phyloP scores from a whole-genome alignment of 1,139 yeast species.

The Yamadazyma conglobata region DNA sequence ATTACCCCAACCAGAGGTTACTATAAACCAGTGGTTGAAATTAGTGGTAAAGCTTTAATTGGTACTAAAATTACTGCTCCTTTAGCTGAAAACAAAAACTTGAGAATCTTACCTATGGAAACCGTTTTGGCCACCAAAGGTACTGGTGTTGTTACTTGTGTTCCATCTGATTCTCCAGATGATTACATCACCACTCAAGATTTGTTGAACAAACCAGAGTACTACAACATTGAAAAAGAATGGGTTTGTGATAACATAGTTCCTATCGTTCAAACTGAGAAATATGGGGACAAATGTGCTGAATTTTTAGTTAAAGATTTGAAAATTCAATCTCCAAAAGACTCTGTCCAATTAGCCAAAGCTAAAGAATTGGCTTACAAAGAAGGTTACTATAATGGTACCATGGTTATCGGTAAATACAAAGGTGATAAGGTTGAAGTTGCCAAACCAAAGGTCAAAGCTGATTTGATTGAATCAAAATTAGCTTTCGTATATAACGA shows the following conservation, averaged over 20 bases:
- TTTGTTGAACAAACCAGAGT: slow-evolving; percentile 85
- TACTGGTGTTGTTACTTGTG: slow-evolving; percentile 99
- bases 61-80: slow-evolving; percentile 92
- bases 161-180: slow-evolving; percentile 97
- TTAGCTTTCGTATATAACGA: slow-evolving; percentile 89
- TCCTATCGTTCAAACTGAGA: slow-evolving; percentile 74
- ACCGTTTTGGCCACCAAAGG: slow-evolving; percentile 93
- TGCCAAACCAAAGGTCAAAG: slow-evolving; percentile 85
- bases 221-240: slow-evolving; percentile 76
- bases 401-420: slow-evolving; percentile 75
- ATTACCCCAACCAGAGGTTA: slow-evolving; percentile 86
- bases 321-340: slow-evolving; percentile 95
- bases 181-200: slow-evolving; percentile 86
- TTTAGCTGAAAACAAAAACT: slow-evolving; percentile 61
- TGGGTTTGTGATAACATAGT: slow-evolving; percentile 81
- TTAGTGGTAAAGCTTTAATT: slow-evolving; percentile 71
- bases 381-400: slow-evolving; percentile 94
- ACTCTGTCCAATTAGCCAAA: slow-evolving; percentile 75
- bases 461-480: slow-evolving; percentile 72
- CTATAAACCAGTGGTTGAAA: slow-evolving; percentile 54
- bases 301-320: slow-evolving; percentile 78
- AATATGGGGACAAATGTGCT: slow-evolving; percentile 89
- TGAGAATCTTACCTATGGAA: slow-evolving; percentile 95
- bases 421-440: slow-evolving; percentile 85
- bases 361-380: slow-evolving; percentile 96